Evolutionary conservation across 176 grass and related monocot species (phyloP).

Genomic region (Alloteropsis semialata): DNA sequence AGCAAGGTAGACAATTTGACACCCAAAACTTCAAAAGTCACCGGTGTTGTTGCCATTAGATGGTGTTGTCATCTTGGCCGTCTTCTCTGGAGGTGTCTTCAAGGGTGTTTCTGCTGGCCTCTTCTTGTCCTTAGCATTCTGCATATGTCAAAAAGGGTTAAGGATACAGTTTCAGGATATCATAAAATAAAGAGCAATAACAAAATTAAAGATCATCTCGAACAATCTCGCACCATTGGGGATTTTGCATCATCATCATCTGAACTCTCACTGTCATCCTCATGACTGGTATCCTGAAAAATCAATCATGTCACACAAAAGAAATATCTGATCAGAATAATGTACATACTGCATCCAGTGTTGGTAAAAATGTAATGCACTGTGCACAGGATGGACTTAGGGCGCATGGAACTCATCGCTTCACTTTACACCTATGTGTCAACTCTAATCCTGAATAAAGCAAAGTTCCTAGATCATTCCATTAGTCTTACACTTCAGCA

Average conservation of each 20-base stretch:
- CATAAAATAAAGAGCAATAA: background rate
- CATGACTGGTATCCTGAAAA: slow-evolving; percentile 25
- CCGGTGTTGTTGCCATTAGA: slow-evolving; percentile 41
- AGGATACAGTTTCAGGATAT: background rate
- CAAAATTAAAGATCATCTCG: background rate
- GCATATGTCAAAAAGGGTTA: background rate
- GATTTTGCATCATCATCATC: slow-evolving; percentile 50
- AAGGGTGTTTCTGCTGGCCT: slow-evolving; percentile 39
- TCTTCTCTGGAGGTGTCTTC: slow-evolving; percentile 70
- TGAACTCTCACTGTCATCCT: slow-evolving; percentile 31
- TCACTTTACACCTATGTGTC: background rate
- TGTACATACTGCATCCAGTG: background rate
- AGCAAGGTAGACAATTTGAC: background rate
- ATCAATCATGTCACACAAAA: background rate
- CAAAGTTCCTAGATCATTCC: background rate
- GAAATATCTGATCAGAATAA: background rate
- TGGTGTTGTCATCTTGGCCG: slow-evolving; percentile 56
- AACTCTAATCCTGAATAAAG: background rate
- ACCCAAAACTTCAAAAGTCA: background rate
- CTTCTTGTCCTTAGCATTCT: slow-evolving; percentile 43
- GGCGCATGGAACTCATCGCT: background rate
- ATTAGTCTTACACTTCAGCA: background rate
- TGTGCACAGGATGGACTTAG: background rate
- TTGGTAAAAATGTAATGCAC: background rate
- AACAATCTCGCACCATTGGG: slow-evolving; percentile 39